Evolutionary conservation across 2,329 filamentous ascomycete genomes (phyloP).

Genomic region (Fusarium newnesense): DNA sequence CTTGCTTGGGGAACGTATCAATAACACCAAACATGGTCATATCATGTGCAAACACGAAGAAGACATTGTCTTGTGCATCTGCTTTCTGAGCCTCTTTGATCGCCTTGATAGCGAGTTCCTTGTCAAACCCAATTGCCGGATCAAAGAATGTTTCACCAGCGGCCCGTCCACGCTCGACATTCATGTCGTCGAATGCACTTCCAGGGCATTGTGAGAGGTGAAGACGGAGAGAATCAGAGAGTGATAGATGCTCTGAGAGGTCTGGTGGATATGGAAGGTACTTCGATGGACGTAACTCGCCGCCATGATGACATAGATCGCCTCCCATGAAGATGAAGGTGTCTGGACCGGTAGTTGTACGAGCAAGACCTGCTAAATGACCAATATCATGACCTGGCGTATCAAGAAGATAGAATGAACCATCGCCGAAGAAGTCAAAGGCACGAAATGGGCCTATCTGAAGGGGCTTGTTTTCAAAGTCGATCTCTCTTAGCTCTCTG

Average conservation of each 20-base stretch:
- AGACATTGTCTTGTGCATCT: conserved; percentile 10
- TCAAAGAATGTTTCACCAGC: conserved; percentile 3
- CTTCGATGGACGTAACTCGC: conserved; percentile 10
- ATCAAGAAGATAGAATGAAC: conserved; percentile 30
- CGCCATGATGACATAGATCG: conserved; percentile 13
- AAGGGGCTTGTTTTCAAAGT: not conserved
- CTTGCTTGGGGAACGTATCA: not conserved
- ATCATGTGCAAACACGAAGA: conserved; percentile 11
- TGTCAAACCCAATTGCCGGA: not conserved
- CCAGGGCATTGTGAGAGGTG: conserved; percentile 5
- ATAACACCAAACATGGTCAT: conserved; percentile 2
- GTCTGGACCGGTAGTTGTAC: not conserved
- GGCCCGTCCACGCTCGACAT: not conserved
- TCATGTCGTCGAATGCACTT: not conserved
- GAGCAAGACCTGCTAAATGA: conserved; percentile 18
- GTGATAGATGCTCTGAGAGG: not conserved
- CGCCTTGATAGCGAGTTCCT: not conserved
- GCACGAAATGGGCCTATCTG: conserved; percentile 15
- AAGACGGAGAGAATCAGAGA: conserved; percentile 1
- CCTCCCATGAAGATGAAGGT: conserved; percentile 22
- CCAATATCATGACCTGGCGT: conserved; percentile 23
- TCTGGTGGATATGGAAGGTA: not conserved
- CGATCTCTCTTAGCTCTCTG: conserved; percentile 13
- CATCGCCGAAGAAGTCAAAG: conserved; percentile 27
- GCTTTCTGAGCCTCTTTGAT: conserved; percentile 6